phyloP scores from a whole-genome alignment of 345 rosid genomes.

The Eucalyptus sideroxylon region DNA sequence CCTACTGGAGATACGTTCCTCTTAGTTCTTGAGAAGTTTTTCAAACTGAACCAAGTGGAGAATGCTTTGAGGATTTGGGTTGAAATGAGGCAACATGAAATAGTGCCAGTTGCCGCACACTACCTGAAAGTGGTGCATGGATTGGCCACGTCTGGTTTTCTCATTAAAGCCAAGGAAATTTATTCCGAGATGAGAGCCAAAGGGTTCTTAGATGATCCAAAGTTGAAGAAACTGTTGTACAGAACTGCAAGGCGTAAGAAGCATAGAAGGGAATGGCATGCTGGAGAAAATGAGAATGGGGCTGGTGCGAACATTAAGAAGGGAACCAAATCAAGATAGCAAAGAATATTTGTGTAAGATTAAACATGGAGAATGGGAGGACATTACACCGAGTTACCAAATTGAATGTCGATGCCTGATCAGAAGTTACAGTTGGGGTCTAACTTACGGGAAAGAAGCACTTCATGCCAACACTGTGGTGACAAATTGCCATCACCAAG shows the following conservation, averaged over 20 bases:
- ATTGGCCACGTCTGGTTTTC: slow-evolving; percentile 43
- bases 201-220: slow-evolving; percentile 69
- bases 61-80: slow-evolving; percentile 61
- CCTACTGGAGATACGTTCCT: slow-evolving; percentile 52
- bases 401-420: neutral
- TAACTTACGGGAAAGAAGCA: neutral
- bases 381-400: neutral
- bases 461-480: neutral
- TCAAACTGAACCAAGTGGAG: slow-evolving; percentile 50
- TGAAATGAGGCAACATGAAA: slow-evolving; percentile 53
- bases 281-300: slow-evolving; percentile 1
- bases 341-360: neutral
- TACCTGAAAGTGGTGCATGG: slow-evolving; percentile 44
- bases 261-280: neutral
- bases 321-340: neutral
- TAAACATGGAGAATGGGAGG: neutral
- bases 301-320: neutral
- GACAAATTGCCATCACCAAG: neutral
- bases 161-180: slow-evolving; percentile 39
- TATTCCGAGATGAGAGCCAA: slow-evolving; percentile 56
- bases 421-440: neutral
- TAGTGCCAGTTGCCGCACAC: slow-evolving; percentile 24
- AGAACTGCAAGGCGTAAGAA: slow-evolving; percentile 4
- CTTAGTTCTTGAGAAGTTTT: slow-evolving; percentile 39
- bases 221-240: slow-evolving; percentile 47